Base-by-base conservation (phyloP, 805 yeast species). In the Barnettozyma populi region DNA sequence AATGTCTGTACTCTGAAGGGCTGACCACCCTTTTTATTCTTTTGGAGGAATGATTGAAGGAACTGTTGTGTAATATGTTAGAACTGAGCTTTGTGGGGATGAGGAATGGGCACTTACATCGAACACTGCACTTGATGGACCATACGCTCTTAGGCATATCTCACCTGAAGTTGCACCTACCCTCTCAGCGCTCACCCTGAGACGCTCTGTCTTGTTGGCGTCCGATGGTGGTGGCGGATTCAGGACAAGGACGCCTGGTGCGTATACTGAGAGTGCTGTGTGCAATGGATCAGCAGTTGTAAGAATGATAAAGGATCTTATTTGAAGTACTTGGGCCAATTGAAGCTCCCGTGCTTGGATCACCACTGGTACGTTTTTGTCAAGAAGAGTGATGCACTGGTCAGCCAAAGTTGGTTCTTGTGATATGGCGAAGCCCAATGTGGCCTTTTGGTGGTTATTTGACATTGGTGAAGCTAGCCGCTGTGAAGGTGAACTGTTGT, bases 101-200 rank as follows among this genome's bases (percentile, higher is more conserved):
- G 25, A 10, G 19, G 10, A n/a, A 8, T 32, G 36, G 37, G 14
- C 21, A 40, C 48, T 35, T 16, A 45, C 48, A 11, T n/a, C 1
- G 6, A 13, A 16, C 7, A 45, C 37, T 4, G n/a, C n/a, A 4
- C 7, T 7, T 2, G 16, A 7, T 11, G 16, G 8, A 9, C 48
- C 48, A 11, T 13, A 9, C 7, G 36, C 20, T 27, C 8, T 10
- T 14, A 36, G 13, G 16, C 14, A 19, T 14, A 49, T 27, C 16
- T 49, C 50, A 14, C 50, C 50, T 11, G 48, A 36, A 2, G 32
- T 38, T 7, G 13, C 21, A 16, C 45, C 47, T 39, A 49, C 40
- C 11, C 31, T 43, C 16, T 19, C 39, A 4, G 37, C 41, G 32
- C 25, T 36, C 11, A 43, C 7, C 4, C 19, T 18, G 31, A 44